A percentile compares a stretch with the other conserved stretches of the same genome.
Evolutionary conservation across 75 land plant genomes (phyloP).

Genomic region (Picea sitchensis): DNA sequence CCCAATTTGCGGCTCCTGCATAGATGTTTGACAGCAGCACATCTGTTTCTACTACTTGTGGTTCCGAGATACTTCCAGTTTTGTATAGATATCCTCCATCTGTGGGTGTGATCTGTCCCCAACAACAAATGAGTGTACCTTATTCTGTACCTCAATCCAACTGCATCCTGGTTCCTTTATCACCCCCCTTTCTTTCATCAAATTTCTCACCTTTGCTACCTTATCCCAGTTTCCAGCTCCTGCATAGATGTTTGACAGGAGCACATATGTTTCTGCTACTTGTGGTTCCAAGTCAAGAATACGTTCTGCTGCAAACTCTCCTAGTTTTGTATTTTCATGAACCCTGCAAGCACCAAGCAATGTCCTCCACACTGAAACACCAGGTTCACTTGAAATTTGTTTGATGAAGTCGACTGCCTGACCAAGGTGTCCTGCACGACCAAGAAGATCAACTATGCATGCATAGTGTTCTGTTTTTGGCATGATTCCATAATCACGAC

Average conservation of each 20-base stretch:
- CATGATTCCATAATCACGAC: not conserved
- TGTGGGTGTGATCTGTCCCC: not conserved
- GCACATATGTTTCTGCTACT: not conserved
- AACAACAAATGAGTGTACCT: not conserved
- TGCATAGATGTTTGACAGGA: not conserved
- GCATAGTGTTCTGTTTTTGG: not conserved
- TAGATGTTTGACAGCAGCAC: not conserved
- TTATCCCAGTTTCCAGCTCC: not conserved
- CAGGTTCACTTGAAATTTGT: not conserved
- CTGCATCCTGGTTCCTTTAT: not conserved
- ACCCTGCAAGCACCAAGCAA: not conserved
- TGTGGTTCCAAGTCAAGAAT: not conserved
- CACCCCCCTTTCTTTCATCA: not conserved
- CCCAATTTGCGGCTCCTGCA: not conserved
- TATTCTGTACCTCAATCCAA: not conserved
- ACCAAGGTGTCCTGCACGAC: not conserved
- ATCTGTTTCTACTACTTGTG: not conserved
- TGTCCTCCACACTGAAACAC: not conserved
- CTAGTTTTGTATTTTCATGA: not conserved
- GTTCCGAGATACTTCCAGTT: not conserved
- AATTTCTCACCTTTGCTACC: not conserved
- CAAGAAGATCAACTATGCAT: not conserved
- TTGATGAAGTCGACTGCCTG: not conserved
- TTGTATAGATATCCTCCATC: not conserved
- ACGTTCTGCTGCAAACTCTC: not conserved